Evolutionary conservation across 805 yeast species (phyloP).

Genomic region (Cyberlindnera maritima): DNA sequence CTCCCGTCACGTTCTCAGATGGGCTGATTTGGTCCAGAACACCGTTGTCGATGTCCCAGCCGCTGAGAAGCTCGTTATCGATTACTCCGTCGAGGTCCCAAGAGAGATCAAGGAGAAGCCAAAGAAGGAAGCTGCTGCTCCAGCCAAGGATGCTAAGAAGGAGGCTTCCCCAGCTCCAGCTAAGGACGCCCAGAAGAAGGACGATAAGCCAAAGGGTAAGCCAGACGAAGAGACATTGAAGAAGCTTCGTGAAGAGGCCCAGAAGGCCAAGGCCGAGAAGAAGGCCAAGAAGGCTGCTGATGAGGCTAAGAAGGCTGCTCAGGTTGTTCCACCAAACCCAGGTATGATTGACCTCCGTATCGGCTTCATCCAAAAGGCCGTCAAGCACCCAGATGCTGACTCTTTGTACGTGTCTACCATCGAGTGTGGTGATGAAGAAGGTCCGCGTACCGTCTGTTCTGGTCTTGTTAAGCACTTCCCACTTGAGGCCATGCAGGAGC

Average conservation of each 20-base stretch:
- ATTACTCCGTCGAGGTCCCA: constrained; percentile 63
- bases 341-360: constrained; percentile 89
- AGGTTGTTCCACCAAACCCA: constrained; percentile 69
- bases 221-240: constrained; percentile 48
- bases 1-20: constrained; percentile 84
- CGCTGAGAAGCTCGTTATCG: constrained; percentile 52
- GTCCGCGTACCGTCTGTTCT: constrained; percentile 97
- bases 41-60: constrained; percentile 52
- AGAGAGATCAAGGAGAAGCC: constrained; percentile 65
- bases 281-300: constrained; percentile 44
- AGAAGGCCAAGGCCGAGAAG: constrained; percentile 63
- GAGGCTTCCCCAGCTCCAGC: constrained; percentile 22
- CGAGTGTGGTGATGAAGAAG: constrained; percentile 93
- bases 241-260: constrained; percentile 49
- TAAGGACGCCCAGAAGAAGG: constrained; percentile 40
- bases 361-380: constrained; percentile 94
- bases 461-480: constrained; percentile 90
- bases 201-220: constrained; percentile 35
- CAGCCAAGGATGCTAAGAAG: constrained; percentile 19
- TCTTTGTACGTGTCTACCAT: constrained; percentile 94
- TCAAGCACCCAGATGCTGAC: constrained; percentile 98
- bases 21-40: constrained; percentile 87
- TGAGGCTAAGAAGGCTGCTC: constrained; percentile 54
- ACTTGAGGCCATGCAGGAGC: constrained; percentile 92
- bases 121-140: constrained; percentile 41